Evolutionary conservation across 371 early-diverging fungal species (phyloP).

Genomic region (Mucor mucedo): DNA sequence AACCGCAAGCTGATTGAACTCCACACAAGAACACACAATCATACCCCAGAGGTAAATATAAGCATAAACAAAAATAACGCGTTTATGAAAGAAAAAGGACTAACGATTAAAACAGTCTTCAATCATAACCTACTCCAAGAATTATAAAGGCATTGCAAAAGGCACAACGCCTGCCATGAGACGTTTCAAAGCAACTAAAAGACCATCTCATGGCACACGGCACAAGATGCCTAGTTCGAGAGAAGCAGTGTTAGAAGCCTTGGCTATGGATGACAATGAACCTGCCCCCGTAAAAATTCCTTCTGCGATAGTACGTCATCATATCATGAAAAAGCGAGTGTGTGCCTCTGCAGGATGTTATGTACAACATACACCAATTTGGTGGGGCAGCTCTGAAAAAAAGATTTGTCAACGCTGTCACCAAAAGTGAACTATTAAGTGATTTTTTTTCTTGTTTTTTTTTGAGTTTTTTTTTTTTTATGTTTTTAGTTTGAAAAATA

Average conservation of each 20-base stretch:
- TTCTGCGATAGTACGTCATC: neutral
- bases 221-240: constrained; percentile 15
- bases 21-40: constrained; percentile 22
- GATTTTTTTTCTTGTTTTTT: neutral
- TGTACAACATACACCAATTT: constrained; percentile 23
- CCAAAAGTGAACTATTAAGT: neutral
- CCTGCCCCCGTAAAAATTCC: neutral
- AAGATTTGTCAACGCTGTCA: constrained; percentile 28
- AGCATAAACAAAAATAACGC: neutral
- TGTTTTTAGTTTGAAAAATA: neutral
- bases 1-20: constrained; percentile 25
- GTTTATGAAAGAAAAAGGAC: too few species aligned
- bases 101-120: constrained; percentile 23
- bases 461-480: neutral
- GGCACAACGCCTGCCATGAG: constrained; percentile 49
- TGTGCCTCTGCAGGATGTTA: constrained; percentile 13
- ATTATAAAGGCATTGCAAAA: constrained; percentile 35
- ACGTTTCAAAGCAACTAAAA: constrained; percentile 12
- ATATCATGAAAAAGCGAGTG: neutral
- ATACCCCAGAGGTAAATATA: constrained; percentile 26
- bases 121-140: constrained; percentile 29
- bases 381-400: constrained; percentile 20
- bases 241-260: constrained; percentile 24
- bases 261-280: constrained; percentile 6
- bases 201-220: neutral